These are phyloP conservation scores for Boletus rufocinnamomeus DNA, from an alignment of 768 basidiomycete genomes.

Conservation along the genomic window DNA sequence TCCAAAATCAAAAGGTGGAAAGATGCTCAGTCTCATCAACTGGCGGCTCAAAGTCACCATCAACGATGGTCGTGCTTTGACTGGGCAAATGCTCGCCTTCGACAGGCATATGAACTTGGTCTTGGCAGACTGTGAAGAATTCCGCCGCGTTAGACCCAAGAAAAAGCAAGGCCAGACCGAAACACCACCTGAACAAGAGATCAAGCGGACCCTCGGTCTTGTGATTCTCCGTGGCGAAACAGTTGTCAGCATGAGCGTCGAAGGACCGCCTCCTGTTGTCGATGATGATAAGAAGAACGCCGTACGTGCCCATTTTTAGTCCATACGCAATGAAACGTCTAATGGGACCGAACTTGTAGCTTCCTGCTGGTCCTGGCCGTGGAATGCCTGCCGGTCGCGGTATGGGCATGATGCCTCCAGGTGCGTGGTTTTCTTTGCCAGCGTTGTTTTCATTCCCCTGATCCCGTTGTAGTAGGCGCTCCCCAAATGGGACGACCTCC, in stretches of 20 bases:
- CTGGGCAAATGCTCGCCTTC: conserved; percentile 99
- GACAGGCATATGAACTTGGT: conserved; percentile 99
- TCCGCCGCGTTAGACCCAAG: conserved; percentile 88
- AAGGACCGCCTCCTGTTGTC: conserved; percentile 90
- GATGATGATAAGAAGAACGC: conserved; percentile 88
- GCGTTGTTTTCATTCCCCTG: conserved; percentile 18
- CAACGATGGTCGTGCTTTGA: conserved; percentile 94
- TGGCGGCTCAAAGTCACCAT: conserved; percentile 97
- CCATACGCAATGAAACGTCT: conserved; percentile 8
- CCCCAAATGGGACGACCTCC: conserved; percentile 68
- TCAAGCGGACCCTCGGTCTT: conserved; percentile 95
- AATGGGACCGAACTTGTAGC: conserved; percentile 44
- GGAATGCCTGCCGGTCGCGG: conserved; percentile 97
- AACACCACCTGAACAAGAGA: conserved; percentile 80
- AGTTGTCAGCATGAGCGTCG: conserved; percentile 91
- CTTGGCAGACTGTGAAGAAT: conserved; percentile 97
- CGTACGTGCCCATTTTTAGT: conserved; percentile 44
- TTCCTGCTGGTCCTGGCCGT: conserved; percentile 87
- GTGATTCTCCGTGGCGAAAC: conserved; percentile 97
- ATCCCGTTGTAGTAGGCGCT: conserved; percentile 50
- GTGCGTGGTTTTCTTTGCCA: conserved; percentile 44
- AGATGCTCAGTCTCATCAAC: conserved; percentile 97
- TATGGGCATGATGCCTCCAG: conserved; percentile 92
- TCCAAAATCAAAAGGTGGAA: conserved; percentile 96
- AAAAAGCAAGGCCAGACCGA: conserved; percentile 81